A percentile compares a stretch with the other conserved stretches of the same genome.
Conservation (phyloP, 257 asterid species). For the Anisodus acutangulus region DNA sequence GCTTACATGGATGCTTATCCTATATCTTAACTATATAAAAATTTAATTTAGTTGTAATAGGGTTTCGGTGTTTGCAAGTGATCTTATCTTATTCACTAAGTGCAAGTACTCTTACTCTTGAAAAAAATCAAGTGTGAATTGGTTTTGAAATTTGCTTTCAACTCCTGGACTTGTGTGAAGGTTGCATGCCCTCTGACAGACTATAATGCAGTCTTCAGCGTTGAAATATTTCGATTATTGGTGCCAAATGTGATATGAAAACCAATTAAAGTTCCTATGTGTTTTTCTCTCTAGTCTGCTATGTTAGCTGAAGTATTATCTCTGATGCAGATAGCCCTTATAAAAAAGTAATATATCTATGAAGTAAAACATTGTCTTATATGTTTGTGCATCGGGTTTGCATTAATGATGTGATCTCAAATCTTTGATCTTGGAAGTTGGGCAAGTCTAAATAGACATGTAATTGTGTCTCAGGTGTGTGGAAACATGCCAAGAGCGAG, state of each 20-base stretch:
- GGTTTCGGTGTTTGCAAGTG: background rate
- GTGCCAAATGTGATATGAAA: background rate
- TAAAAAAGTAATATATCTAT: background rate
- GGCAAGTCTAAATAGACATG: background rate
- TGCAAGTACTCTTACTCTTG: background rate
- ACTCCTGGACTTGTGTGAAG: background rate
- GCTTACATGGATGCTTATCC: background rate
- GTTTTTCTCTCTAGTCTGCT: background rate
- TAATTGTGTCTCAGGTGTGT: slow-evolving; percentile 59
- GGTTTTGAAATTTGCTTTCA: background rate
- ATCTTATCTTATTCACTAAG: background rate
- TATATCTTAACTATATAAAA: background rate
- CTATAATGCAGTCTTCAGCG: background rate
- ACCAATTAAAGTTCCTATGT: background rate
- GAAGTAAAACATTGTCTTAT: background rate
- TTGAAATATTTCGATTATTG: background rate
- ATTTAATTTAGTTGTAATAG: background rate
- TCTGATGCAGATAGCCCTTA: background rate
- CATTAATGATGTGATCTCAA: background rate
- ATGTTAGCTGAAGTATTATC: background rate
- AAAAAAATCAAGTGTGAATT: background rate
- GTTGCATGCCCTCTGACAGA: background rate
- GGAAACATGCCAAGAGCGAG: slow-evolving; percentile 91
- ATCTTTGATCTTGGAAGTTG: background rate
- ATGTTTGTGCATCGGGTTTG: background rate